These are phyloP conservation scores for Sicyos edulis DNA, from an alignment of 306 rosid genomes.

Conservation along the genomic window DNA sequence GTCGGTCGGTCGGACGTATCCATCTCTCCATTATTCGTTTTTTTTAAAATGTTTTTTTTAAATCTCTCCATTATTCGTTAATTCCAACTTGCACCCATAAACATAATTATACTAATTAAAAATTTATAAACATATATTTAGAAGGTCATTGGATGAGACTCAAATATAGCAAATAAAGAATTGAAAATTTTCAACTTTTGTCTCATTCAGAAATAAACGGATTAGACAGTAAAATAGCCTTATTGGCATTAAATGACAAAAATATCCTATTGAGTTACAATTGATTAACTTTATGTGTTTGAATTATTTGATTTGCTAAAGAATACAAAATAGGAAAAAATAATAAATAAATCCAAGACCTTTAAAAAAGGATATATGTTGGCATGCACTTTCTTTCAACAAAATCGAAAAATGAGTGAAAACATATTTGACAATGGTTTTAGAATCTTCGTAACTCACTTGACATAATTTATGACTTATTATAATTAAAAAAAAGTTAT, in stretches of 20 bases:
- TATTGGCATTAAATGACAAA: not conserved
- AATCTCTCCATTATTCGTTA: too few relatives aligned
- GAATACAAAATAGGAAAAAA: not conserved
- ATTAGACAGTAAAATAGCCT: not conserved
- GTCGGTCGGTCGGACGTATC: slow-evolving; percentile 5
- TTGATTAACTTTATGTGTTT: not conserved
- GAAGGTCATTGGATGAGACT: not conserved
- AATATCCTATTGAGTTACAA: not conserved
- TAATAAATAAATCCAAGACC: not conserved
- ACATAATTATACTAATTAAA: not conserved
- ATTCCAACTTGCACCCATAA: not conserved
- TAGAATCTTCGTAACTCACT: too few relatives aligned
- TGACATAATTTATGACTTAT: too few relatives aligned
- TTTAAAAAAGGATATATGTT: not conserved
- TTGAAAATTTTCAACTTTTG: not conserved
- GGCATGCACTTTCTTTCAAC: not conserved
- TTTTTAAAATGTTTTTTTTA: too few relatives aligned
- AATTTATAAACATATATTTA: not conserved
- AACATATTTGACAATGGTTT: too few relatives aligned
- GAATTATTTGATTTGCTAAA: not conserved
- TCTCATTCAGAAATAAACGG: slow-evolving; percentile 3
- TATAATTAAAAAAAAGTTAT: too few relatives aligned
- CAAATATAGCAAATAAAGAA: not conserved
- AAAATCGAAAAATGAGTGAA: not conserved
- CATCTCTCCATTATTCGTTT: not conserved